Evolutionary conservation across 148 eudicot genomes (phyloP).

Genomic region (Vaccinium macrocarpon): DNA sequence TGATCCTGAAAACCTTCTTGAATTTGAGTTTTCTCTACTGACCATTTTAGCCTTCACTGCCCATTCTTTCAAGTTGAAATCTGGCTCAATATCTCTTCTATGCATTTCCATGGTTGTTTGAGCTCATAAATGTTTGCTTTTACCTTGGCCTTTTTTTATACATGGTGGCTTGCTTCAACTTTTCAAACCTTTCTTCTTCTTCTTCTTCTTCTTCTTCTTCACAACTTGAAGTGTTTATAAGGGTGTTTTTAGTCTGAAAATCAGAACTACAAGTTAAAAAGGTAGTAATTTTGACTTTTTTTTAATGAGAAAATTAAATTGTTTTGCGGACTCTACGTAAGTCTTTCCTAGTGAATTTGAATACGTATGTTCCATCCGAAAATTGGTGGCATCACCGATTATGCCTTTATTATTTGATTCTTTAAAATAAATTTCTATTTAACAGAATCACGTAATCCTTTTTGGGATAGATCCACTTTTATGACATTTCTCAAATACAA

Average conservation of each 20-base stretch:
- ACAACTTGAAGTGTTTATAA: not conserved
- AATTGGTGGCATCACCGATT: too few relatives aligned
- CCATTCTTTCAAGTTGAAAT: conserved; percentile 71
- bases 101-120: conserved; percentile 24
- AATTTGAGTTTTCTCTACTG: conserved; percentile 59
- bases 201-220: not conserved
- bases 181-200: not conserved
- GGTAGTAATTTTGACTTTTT: not conserved
- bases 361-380: too few relatives aligned
- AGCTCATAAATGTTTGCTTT: not conserved
- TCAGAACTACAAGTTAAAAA: not conserved
- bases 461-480: too few relatives aligned
- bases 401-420: too few relatives aligned
- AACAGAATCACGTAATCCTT: too few relatives aligned
- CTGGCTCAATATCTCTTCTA: conserved; percentile 31
- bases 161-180: not conserved
- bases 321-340: too few relatives aligned
- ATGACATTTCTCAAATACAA: too few relatives aligned
- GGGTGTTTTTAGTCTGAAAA: not conserved
- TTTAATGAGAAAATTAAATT: too few relatives aligned
- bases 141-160: not conserved
- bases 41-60: conserved; percentile 53
- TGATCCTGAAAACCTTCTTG: conserved; percentile 81
- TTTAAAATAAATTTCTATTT: too few relatives aligned
- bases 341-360: too few relatives aligned